Base-by-base conservation (phyloP, 345 rosid genomes). In the Pistacia integerrima region DNA sequence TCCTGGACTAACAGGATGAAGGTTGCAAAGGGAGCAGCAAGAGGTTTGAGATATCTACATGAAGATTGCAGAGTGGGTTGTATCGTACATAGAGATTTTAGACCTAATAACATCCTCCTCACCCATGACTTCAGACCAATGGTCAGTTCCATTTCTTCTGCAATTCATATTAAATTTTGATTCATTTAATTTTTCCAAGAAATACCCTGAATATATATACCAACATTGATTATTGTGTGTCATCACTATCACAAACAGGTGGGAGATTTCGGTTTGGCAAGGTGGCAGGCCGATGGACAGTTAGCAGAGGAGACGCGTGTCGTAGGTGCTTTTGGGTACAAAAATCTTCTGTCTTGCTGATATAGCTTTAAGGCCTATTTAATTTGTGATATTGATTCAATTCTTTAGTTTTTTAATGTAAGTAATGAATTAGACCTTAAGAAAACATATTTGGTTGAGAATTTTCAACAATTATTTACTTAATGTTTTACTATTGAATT, bases 31-130 rank as follows among this genome's bases (percentile, higher is more conserved):
- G 95, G 95, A 56, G 91, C 93, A 25, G 95, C 93, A 14, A 69
- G 91, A 80, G 95, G 95, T 48, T 82, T 91, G 79, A 67, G 90
- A 65, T 91, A 89, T 75, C 91, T 91, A 51, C 95, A 91, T 61
- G 93, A 91, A 80, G 95, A 89, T 77, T 91, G 93, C 64, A 75
- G 93, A 84, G 93, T 88, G 1, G 95, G 95, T 1, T 89, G 93
- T 81, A 89, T 91, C 72, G 84, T 87, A 33, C 95, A 91, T 44
- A 71, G 95, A 63, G 95, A 89, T 79, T 80, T 91, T 79, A 78
- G 93, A 67, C 93, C 95, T 55, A 88, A 81, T 66, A 88, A 88
- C 70, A 84, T 91, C 79, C 90, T 91, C 30, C 84, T 91, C 35
- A 91, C 95, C 20, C 95, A 91, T 85, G 90, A 91, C 38, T 86